These are phyloP conservation scores for Cercospora berteroae DNA, from an alignment of 2,329 filamentous ascomycete species.

Conservation along the genomic window DNA sequence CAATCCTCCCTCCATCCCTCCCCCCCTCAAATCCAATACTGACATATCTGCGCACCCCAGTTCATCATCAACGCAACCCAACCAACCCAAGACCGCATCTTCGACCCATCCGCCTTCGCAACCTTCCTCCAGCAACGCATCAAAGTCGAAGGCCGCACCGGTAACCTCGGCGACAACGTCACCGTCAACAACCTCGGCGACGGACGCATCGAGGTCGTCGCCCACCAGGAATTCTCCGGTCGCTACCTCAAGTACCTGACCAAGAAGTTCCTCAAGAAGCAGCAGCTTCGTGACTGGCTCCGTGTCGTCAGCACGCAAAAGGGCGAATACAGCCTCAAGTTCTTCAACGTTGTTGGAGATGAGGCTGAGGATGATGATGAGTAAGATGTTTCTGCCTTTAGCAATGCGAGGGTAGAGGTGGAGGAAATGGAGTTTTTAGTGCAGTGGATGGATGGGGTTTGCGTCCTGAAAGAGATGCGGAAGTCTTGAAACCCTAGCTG, in stretches of 20 bases:
- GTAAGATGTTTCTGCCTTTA: constrained; percentile 51
- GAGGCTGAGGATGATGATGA: constrained; percentile 98
- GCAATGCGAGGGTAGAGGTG: neutral
- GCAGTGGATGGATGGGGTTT: neutral
- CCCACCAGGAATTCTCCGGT: constrained; percentile 96
- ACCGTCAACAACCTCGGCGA: constrained; percentile 87
- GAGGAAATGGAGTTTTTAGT: neutral
- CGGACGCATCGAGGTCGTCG: constrained; percentile 96
- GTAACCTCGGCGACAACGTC: constrained; percentile 94
- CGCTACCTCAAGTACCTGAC: constrained; percentile 99
- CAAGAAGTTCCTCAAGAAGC: constrained; percentile 99
- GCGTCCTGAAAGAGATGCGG: neutral
- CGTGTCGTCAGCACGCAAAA: constrained; percentile 96
- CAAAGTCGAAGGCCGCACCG: constrained; percentile 98
- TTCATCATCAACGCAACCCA: constrained; percentile 99
- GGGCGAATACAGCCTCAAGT: constrained; percentile 99
- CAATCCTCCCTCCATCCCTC: neutral
- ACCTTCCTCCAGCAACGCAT: constrained; percentile 99
- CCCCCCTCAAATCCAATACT: neutral
- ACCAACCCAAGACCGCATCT: constrained; percentile 99
- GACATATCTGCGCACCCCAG: constrained; percentile 50
- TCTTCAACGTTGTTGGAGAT: constrained; percentile 99
- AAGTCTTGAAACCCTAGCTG: neutral
- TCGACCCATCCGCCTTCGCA: constrained; percentile 97
- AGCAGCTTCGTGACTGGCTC: constrained; percentile 99